Conservation (phyloP, 495 filamentous ascomycete genomes). For the Podospora didyma region DNA sequence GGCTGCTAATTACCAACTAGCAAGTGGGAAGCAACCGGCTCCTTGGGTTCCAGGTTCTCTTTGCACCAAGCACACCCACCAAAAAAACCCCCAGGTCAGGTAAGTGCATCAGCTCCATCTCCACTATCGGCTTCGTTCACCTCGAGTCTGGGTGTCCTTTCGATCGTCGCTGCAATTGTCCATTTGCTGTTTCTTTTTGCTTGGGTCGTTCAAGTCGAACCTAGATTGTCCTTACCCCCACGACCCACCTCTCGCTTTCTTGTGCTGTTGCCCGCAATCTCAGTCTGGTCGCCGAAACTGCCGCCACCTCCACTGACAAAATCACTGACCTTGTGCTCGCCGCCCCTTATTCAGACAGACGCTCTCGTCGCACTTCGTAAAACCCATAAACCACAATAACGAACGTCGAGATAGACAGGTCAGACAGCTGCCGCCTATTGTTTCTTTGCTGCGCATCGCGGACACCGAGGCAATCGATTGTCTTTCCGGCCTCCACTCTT, state of each 20-base stretch:
- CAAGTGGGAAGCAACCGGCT: background rate
- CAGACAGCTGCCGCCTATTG: too few species aligned
- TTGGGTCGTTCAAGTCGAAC: background rate
- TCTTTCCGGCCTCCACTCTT: background rate
- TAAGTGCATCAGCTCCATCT: conserved; percentile 1
- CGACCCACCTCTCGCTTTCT: background rate
- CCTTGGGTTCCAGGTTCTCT: background rate
- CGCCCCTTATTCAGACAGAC: too few species aligned
- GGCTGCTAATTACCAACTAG: background rate
- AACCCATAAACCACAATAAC: background rate
- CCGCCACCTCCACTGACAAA: background rate
- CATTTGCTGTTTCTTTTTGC: background rate
- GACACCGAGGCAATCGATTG: background rate
- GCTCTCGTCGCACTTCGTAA: background rate
- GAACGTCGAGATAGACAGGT: background rate
- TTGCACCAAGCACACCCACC: background rate
- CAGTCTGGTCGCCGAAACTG: background rate
- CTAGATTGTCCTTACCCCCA: background rate
- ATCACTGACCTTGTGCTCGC: background rate
- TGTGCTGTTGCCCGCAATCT: background rate
- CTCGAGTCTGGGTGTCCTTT: background rate
- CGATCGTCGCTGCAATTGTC: background rate
- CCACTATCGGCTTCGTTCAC: background rate
- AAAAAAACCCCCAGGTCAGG: background rate
- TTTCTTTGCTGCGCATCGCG: background rate